Conservation (phyloP, 495 filamentous ascomycete genomes). For the Penicillium waksmanii region DNA sequence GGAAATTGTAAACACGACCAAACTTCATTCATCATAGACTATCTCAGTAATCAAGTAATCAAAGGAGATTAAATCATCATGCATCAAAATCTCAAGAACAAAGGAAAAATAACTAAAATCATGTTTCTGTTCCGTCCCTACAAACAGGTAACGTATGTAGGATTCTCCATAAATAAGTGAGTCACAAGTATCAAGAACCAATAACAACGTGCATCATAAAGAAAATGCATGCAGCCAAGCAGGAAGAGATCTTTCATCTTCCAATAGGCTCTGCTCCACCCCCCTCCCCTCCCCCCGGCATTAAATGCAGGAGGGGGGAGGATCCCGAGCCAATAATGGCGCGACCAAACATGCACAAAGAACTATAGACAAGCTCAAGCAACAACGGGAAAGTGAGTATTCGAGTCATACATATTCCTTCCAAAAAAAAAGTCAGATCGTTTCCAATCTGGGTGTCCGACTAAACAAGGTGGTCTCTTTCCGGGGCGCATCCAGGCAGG, state of each 20-base stretch:
- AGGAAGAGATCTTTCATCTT: conserved; percentile 12
- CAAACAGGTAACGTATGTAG: conserved; percentile 1
- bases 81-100: conserved; percentile 9
- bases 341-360: conserved; percentile 13
- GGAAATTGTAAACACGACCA: background rate
- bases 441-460: conserved; percentile 22
- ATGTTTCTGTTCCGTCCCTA: conserved; percentile 1
- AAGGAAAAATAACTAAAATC: conserved; percentile 8
- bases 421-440: conserved; percentile 10
- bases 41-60: background rate
- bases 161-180: conserved; percentile 23
- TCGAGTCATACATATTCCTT: conserved; percentile 8
- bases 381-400: conserved; percentile 4
- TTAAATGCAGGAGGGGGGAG: background rate
- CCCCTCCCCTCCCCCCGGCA: conserved; percentile 7
- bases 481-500: conserved; percentile 26
- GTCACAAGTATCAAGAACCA: conserved; percentile 22
- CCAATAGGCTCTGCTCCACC: conserved; percentile 21
- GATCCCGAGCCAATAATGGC: conserved; percentile 19
- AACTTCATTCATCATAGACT: background rate
- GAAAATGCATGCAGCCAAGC: conserved; percentile 17
- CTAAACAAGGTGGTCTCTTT: conserved; percentile 12
- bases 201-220: conserved; percentile 18
- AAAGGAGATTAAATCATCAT: background rate
- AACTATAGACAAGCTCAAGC: conserved; percentile 14